These are phyloP conservation scores for Phascolomyces articulosus DNA, from an alignment of 371 early-diverging fungal species.

Conservation along the genomic window DNA sequence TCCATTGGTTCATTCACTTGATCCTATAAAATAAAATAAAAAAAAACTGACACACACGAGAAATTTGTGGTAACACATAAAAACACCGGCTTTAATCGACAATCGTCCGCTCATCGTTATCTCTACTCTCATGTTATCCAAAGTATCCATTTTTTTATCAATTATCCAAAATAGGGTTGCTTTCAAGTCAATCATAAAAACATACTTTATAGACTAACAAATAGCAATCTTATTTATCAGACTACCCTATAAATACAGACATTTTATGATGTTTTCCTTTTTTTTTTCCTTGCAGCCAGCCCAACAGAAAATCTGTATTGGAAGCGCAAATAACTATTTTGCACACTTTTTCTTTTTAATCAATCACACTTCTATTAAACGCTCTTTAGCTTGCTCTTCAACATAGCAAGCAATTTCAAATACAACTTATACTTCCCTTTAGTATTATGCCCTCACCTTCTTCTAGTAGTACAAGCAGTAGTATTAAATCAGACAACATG, in stretches of 20 bases:
- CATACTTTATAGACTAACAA: not conserved
- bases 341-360: not conserved
- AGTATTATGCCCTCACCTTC: constrained; percentile 1
- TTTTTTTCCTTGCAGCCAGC: constrained; percentile 24
- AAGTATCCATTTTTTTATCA: not conserved
- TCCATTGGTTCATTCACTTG: not conserved
- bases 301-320: constrained; percentile 23
- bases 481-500: constrained; percentile 8
- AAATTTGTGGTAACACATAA: not conserved
- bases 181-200: not conserved
- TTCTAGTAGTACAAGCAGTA: constrained; percentile 5
- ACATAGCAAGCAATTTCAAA: constrained; percentile 8
- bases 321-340: constrained; percentile 17
- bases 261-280: not conserved
- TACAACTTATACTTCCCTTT: not conserved
- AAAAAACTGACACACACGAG: not conserved
- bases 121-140: not conserved
- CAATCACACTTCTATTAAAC: not conserved
- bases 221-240: not conserved
- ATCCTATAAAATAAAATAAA: not conserved
- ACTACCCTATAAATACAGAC: constrained; percentile 3
- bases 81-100: not conserved
- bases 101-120: not conserved
- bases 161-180: not conserved
- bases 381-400: constrained; percentile 11